Evolutionary conservation across 345 rosid genomes (phyloP), one percentile per base, ranked within the genome.

Genomic region (Camelina laxa): DNA sequence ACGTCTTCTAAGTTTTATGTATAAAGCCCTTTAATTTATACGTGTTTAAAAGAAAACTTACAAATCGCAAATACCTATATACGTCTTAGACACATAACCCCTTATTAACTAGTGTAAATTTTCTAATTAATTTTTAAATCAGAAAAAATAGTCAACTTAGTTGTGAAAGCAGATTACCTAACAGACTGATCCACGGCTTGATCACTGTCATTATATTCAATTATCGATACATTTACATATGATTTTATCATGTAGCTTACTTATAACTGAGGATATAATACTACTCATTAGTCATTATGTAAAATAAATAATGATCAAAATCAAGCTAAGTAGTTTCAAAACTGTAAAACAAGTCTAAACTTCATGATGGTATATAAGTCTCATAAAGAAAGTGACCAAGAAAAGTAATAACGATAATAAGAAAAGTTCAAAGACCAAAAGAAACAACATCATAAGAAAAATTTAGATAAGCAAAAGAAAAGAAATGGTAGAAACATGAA

Each of bases 31-130:
- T 74, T 14, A 13, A 54, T 6, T n/a, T 66, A 17, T 55, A 56
- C 60, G 12, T 35, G 21, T 74, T 48, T 51, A 16, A 58, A 65
- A 44, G 38, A 33, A 30, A 73, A 6, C 55, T 19, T 44, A 27
- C n/a, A 33, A 44, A 24, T 63, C 24, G 54, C 67, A 45, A 45
- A 15, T n/a, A 45, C 49, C 19, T 44, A 45, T 45, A 45, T 4
- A 44, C 16, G 8, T 41, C n/a, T 14, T 15, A 44, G 5, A 14
- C 14, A 16, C 48, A 13, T 13, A 13, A 6, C 17, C 3, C 19
- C 49, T 45, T 45, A 19, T 45, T 45, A 15, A 15, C 49, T 7
- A 5, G 49, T 44, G 17, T 15, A 44, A 2, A 14, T 42, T 42
- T 41, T n/a, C n/a, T 24, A 24, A 24, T 24, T 15, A 41, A 41